Base-by-base conservation (phyloP, 2,329 filamentous ascomycete species). In the Clonostachys chloroleuca region DNA sequence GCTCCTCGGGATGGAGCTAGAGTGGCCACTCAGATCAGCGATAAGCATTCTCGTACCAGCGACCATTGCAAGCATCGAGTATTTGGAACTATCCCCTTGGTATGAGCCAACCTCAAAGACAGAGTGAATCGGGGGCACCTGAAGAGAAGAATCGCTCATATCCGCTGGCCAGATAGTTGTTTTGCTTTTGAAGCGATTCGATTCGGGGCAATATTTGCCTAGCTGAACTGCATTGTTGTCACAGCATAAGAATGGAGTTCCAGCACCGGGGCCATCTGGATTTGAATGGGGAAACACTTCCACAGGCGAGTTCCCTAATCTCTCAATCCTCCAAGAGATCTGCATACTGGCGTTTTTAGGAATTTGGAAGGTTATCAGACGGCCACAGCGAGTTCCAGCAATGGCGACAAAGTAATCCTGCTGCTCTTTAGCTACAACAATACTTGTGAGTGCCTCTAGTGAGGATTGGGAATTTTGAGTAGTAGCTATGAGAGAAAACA, bases 141-240 rank as follows among this genome's bases (percentile, higher is more conserved):
- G 56, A 51, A 75, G 65, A 34, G 66, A 70, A 8, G 66, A 58
- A 40, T 80, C 70, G 34, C 67, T 68, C 2, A 67, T 68, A 54
- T 82, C 76, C 3, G 75, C 75, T 2, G 75, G 65, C 70, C 75
- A 80, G 13, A 84, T 66, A 42, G 66, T 66, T 12, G 69, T 61
- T 49, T 70, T 77, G 3, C 61, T 59, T 43, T 63, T 60, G 46
- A 74, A 75, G 18, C 51, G 59, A 7, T 51, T 52, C 12, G 53
- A 40, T 16, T 44, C 43, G 34, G 51, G 47, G 14, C 65, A 66
- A 40, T 65, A 66, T 33, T 67, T 61, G 17, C 66, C 65, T 39
- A 80, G 59, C 39, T 77, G 57, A 3, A 70, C 55, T 3, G 81
- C 59, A 12, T 58, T 67, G 12, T 70, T 69, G 36, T 80, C 77